These are phyloP conservation scores for Dactylellina haptotyla DNA, from an alignment of 2,329 filamentous ascomycete species.

Conservation along the genomic window DNA sequence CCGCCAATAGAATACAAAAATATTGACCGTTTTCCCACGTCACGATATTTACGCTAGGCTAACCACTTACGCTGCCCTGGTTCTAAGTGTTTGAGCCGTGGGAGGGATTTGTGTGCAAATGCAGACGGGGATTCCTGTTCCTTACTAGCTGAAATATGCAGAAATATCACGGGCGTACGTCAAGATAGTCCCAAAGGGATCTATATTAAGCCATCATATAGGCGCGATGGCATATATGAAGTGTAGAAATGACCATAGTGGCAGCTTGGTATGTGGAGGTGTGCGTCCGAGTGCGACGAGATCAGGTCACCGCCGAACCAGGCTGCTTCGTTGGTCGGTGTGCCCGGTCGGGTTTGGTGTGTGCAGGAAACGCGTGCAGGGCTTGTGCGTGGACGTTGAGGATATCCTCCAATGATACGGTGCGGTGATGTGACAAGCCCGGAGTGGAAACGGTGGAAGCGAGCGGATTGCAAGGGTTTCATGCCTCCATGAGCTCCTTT, in stretches of 20 bases:
- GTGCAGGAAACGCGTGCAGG: background rate
- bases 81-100: background rate
- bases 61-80: background rate
- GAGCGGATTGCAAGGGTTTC: background rate
- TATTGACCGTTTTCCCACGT: background rate
- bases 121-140: background rate
- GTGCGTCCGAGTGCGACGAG: background rate
- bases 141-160: background rate
- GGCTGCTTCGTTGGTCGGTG: constrained; percentile 1
- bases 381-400: background rate
- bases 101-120: background rate
- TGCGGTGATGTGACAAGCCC: background rate
- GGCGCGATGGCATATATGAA: background rate
- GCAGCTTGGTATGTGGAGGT: background rate
- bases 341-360: constrained; percentile 1
- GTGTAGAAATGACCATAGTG: background rate
- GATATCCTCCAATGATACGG: background rate
- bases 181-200: background rate
- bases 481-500: background rate
- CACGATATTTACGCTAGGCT: background rate
- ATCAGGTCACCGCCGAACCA: background rate
- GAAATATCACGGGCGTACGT: background rate
- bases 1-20: background rate
- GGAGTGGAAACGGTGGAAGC: background rate
- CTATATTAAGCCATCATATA: background rate